These are phyloP conservation scores for Porogramme epimiltina DNA, from an alignment of 1,284 basidiomycete genomes.

Conservation along the genomic window DNA sequence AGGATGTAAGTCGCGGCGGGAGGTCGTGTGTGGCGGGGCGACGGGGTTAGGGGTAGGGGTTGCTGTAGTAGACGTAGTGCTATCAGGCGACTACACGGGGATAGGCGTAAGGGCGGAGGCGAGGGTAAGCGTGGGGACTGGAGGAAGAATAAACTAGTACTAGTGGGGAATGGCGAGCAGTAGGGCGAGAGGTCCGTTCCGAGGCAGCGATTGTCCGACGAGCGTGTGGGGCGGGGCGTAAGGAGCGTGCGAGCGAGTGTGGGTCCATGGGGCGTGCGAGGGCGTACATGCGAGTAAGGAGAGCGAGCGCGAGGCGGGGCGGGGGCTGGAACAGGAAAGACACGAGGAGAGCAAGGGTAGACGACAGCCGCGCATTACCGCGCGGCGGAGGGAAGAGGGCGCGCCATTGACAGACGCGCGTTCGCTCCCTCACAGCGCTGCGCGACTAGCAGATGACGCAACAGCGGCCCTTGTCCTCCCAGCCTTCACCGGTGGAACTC, in stretches of 20 bases:
- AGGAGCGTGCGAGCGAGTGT: conserved; percentile 9
- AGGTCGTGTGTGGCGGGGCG: too few relatives aligned
- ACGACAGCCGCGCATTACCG: too few relatives aligned
- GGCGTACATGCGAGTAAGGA: background rate
- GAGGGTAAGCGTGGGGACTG: too few relatives aligned
- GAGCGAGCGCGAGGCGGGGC: too few relatives aligned
- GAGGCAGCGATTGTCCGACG: background rate
- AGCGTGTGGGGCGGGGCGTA: background rate
- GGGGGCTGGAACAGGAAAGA: background rate
- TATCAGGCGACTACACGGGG: too few relatives aligned
- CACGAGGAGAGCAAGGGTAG: background rate
- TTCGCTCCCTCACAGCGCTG: background rate
- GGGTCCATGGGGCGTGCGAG: background rate
- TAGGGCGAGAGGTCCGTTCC: too few relatives aligned
- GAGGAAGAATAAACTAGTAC: too few relatives aligned
- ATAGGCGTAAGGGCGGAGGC: too few relatives aligned
- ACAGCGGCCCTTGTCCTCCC: conserved; percentile 46
- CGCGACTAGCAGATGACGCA: conserved; percentile 38
- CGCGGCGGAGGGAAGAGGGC: background rate
- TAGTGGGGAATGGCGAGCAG: too few relatives aligned
- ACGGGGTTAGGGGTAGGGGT: too few relatives aligned
- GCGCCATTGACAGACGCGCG: background rate
- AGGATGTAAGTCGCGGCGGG: too few relatives aligned
- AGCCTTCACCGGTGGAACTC: conserved; percentile 49
- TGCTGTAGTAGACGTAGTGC: too few relatives aligned